Base-by-base conservation (phyloP, 2,329 filamentous ascomycete species). In the Pseudofabraea citricarpa region DNA sequence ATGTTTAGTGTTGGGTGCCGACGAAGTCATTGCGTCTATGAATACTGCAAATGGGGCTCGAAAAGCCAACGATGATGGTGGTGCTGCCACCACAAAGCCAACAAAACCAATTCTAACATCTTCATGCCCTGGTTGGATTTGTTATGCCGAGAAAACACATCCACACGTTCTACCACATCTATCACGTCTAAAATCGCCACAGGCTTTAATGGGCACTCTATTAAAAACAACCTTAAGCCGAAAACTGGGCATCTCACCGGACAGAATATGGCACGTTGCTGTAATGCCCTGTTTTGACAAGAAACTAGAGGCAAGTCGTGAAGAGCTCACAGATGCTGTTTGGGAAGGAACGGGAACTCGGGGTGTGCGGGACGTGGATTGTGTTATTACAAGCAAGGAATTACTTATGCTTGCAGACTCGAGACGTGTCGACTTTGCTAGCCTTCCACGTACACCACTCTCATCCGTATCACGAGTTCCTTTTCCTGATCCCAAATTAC, bases 271-370 rank as follows among this genome's bases (percentile, higher is more conserved):
- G 88, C 91, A 97, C 64, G 67, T 97, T 41, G 89, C 91, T 10
- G 75, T 98, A 36, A 98, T 98, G 93, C 93, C 93, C 16, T 98
- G 93, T 64, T 97, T 98, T 64, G 93, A 98, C 65, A 98, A 98
- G 72, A 98, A 98, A 65, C 77, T 98, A 21, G 93, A 98, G 68
- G 93, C 93, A 6, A 95, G 90, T 55, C 83, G 93, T 41, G 85
- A 90, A 63, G 93, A 98, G 65, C 77, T 98, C 29, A 97, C 90
- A 1, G 86, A 91, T 60, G 69, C 76, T 6, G 78, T 80, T 13
- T 96, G 90, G 90, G 70, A 65, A 42, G 71, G 65, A 31, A 68
- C 68, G 41, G 71, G 67, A 12, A 71, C 68, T 2, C 65, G 69
- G 38, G 79, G 79, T 1, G 76, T 93, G 20, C 78, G 93, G 44